phyloP scores from a whole-genome alignment of 2,329 filamentous ascomycete species.

The Trichoderma koningiopsis region DNA sequence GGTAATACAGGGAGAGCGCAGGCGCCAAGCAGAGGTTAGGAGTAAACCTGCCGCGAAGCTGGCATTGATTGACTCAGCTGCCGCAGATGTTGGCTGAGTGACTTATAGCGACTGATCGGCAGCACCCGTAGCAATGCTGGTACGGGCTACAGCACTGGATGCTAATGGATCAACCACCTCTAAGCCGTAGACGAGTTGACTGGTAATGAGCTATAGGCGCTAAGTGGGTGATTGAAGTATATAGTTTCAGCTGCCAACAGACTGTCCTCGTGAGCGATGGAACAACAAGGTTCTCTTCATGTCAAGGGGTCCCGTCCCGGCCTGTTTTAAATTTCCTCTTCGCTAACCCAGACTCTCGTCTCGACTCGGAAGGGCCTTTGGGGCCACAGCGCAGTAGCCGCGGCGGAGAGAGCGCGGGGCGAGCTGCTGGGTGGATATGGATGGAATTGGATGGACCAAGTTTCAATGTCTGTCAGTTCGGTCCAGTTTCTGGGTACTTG shows the following conservation, averaged over 20 bases:
- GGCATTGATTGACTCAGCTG: background rate
- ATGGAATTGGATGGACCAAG: background rate
- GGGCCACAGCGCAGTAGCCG: constrained; percentile 23
- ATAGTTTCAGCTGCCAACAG: background rate
- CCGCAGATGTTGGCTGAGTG: no score
- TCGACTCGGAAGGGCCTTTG: background rate
- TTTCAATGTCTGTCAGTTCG: background rate
- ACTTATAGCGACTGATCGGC: no score
- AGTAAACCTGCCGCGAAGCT: background rate
- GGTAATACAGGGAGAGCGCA: background rate
- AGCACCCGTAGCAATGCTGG: no score
- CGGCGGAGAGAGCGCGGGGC: constrained; percentile 26
- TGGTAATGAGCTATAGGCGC: no score
- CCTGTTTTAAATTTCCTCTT: background rate
- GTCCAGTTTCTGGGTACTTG: background rate
- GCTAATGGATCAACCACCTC: no score
- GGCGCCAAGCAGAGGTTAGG: background rate
- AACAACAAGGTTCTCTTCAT: background rate
- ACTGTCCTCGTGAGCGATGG: background rate
- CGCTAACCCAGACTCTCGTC: background rate
- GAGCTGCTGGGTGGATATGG: constrained; percentile 10
- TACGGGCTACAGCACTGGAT: no score
- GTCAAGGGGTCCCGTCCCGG: background rate
- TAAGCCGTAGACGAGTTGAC: background rate
- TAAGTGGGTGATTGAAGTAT: background rate